A percentile compares a stretch with the other conserved stretches of the same genome.
These are phyloP conservation scores for Cladosporium austrohemisphaericum DNA, from an alignment of 2,329 filamentous ascomycete species.

Conservation along the genomic window DNA sequence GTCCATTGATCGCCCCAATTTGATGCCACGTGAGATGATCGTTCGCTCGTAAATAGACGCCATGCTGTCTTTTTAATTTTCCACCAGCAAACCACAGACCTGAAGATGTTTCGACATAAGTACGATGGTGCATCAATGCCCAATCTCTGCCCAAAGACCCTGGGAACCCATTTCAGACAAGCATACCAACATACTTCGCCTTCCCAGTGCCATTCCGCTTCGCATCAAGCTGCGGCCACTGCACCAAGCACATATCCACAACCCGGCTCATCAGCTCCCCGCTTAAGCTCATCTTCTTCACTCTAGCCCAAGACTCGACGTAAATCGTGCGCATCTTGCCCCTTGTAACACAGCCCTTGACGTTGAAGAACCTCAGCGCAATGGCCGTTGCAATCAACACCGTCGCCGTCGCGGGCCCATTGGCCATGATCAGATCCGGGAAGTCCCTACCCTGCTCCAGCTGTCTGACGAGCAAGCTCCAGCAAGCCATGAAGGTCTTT, in stretches of 20 bases:
- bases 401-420: conserved; percentile 84
- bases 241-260: conserved; percentile 76
- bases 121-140: too few species aligned
- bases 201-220: conserved; percentile 11
- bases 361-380: conserved; percentile 52
- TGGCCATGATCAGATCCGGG: conserved; percentile 76
- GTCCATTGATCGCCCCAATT: too few species aligned
- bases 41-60: too few species aligned
- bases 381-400: conserved; percentile 62
- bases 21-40: too few species aligned
- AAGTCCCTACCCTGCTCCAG: conserved; percentile 37
- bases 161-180: conserved; percentile 11
- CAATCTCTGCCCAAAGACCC: too few species aligned
- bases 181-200: conserved; percentile 13
- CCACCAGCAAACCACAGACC: too few species aligned
- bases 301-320: conserved; percentile 88
- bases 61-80: too few species aligned
- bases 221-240: conserved; percentile 64
- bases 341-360: conserved; percentile 35
- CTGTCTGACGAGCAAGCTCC: conserved; percentile 48
- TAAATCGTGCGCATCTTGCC: conserved; percentile 71
- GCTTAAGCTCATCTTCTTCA: conserved; percentile 76
- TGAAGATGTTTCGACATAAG: too few species aligned
- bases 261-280: conserved; percentile 70
- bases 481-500: conserved; percentile 60